Base-by-base conservation (phyloP, 1,139 yeast genomes). In the Tardiomyces blankii region DNA sequence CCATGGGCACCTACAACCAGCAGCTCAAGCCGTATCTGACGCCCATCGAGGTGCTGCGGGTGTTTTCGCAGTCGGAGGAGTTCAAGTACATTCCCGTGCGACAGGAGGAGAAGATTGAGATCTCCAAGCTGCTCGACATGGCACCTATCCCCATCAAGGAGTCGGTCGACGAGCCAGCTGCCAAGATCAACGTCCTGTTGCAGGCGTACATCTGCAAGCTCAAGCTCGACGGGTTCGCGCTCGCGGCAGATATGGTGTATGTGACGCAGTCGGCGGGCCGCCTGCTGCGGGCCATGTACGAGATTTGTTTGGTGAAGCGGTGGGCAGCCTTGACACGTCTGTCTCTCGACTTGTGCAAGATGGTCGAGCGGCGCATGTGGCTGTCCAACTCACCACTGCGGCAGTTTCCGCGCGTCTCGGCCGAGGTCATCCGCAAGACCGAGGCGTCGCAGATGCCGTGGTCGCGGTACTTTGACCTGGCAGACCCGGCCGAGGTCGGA, bases 231-330 rank as follows among this genome's bases (percentile, higher is more conserved):
- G 98, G 97, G 1, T 86, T 86, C 68, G 96, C 97, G 0, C 66
- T 93, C 49, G 78, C 83, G 73, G 80, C 96, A 0, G 99, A 93
- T 66, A 88, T 89, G 96, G 74, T 86, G 3, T 91, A 86, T 58
- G 78, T 93, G 39, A 85, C 93, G 0, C 98, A 91, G 61, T 86
- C 95, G 38, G 97, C 96, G 0, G 94, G 94, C 6, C 75, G 99
- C 60, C 65, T 93, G 40, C 69, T 89, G 45, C 68, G 96, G 45
- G 97, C 98, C 0, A 75, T 93, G 52, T 81, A 76, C 59, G 96
- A 91, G 59, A 77, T 91, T 23, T 75, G 87, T 9, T 56, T 86
- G 42, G 70, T 74, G 45, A 84, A 80, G 54, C 75, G 75, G 8
- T 88, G 95, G 95, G 74, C 96, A 0, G 63, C 71, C 8, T 64